These are phyloP conservation scores for Flagelloscypha sp. DNA, from an alignment of 768 basidiomycete species.

Conservation along the genomic window DNA sequence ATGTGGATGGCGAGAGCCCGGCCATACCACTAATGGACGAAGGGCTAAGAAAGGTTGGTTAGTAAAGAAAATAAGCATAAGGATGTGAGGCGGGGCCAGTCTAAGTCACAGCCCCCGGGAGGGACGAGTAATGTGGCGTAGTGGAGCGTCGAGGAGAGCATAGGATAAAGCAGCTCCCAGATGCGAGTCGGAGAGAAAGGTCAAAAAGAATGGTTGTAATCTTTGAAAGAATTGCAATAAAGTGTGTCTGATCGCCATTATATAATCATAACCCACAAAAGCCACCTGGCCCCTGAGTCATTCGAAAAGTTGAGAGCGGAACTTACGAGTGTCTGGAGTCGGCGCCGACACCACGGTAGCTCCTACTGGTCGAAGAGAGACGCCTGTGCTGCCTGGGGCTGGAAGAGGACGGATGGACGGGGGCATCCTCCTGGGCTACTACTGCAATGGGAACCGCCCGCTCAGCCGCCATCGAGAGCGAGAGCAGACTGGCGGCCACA, in stretches of 20 bases:
- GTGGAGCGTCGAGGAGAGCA: background rate
- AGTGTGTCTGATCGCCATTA: background rate
- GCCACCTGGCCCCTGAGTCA: background rate
- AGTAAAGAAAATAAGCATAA: conserved; percentile 37
- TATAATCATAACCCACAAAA: background rate
- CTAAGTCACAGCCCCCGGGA: too few species aligned
- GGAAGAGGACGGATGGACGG: conserved; percentile 6
- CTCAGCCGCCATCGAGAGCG: conserved; percentile 57
- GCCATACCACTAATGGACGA: conserved; percentile 13
- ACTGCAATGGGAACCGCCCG: conserved; percentile 40
- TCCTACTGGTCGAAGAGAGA: conserved; percentile 59
- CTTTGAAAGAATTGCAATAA: background rate
- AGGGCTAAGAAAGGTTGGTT: conserved; percentile 16
- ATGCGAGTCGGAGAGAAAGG: background rate
- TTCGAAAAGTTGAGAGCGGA: background rate
- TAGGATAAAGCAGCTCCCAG: background rate
- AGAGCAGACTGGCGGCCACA: conserved; percentile 69
- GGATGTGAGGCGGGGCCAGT: too few species aligned
- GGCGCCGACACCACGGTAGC: conserved; percentile 77
- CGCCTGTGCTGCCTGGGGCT: conserved; percentile 53
- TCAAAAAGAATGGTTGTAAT: background rate
- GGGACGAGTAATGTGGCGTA: background rate
- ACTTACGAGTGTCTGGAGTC: conserved; percentile 68
- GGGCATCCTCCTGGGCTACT: conserved; percentile 13
- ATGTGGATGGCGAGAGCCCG: conserved; percentile 10